phyloP scores from a whole-genome alignment of 2,329 filamentous ascomycete genomes.

The Fusarium armeniacum region DNA sequence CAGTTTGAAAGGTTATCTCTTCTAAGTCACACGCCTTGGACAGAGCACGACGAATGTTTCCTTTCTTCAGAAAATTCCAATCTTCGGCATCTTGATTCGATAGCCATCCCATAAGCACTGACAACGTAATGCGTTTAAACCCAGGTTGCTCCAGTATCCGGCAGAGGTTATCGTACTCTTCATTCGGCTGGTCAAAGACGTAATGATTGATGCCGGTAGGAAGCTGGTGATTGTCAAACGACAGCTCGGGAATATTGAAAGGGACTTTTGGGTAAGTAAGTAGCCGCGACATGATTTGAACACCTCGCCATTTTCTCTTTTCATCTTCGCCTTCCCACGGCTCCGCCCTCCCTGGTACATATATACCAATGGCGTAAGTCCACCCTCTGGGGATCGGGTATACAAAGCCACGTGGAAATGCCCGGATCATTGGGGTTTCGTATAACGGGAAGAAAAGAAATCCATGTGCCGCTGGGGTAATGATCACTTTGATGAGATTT shows the following conservation, averaged over 20 bases:
- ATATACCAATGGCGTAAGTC: background rate
- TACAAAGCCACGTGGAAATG: conserved; percentile 8
- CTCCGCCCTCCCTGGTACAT: background rate
- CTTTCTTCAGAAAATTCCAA: background rate
- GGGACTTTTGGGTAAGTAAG: background rate
- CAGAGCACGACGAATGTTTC: background rate
- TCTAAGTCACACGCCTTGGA: background rate
- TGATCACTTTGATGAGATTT: background rate
- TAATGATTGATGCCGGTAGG: background rate
- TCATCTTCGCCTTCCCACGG: background rate
- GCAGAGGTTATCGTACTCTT: background rate
- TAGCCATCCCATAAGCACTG: background rate
- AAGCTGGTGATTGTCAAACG: background rate
- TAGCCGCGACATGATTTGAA: background rate
- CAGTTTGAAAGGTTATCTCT: background rate
- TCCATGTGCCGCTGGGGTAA: conserved; percentile 1
- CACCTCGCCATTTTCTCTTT: background rate
- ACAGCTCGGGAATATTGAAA: background rate
- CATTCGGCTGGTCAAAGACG: background rate
- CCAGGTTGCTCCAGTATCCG: background rate
- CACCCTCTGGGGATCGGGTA: conserved; percentile 4
- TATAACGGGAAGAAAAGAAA: conserved; percentile 15
- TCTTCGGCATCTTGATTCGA: background rate
- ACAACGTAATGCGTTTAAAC: background rate
- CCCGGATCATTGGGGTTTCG: conserved; percentile 18